Conservation (phyloP, 331 rosid species). For the Rhamnella rubrinervis region DNA sequence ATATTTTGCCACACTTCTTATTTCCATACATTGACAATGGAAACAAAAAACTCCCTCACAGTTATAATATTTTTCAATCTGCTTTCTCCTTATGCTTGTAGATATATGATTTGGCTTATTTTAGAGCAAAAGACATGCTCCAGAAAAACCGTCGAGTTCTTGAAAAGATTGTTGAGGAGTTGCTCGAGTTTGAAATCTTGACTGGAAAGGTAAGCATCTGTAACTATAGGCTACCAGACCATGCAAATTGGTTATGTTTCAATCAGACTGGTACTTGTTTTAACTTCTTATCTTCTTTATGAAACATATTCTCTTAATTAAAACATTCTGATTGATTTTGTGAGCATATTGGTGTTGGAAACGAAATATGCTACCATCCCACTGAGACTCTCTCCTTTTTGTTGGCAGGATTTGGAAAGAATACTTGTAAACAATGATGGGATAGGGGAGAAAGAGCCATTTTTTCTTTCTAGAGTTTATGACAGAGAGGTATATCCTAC, state of each 20-base stretch:
- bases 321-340: slow-evolving; percentile 20
- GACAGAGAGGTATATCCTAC: slow-evolving; percentile 60
- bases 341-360: slow-evolving; percentile 8
- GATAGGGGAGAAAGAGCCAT: slow-evolving; percentile 76
- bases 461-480: slow-evolving; percentile 55
- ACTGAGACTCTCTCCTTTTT: slow-evolving; percentile 14
- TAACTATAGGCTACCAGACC: not conserved
- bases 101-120: slow-evolving; percentile 90
- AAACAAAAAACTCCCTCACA: not conserved
- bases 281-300: not conserved
- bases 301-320: slow-evolving; percentile 5
- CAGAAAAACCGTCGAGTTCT: slow-evolving; percentile 65
- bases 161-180: slow-evolving; percentile 82
- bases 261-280: not conserved
- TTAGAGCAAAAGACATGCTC: slow-evolving; percentile 76
- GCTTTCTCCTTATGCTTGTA: slow-evolving; percentile 26
- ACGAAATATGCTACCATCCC: slow-evolving; percentile 6
- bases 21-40: not conserved
- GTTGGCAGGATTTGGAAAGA: slow-evolving; percentile 75
- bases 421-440: slow-evolving; percentile 57
- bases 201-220: slow-evolving; percentile 69
- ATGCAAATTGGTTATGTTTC: slow-evolving; percentile 13
- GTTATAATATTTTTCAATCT: not conserved
- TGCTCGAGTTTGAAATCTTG: slow-evolving; percentile 85
- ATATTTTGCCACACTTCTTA: not conserved